Evolutionary conservation across 2,329 filamentous ascomycete species (phyloP), one percentile per base, ranked within the genome.

Genomic region (Diaporthe destruens): DNA sequence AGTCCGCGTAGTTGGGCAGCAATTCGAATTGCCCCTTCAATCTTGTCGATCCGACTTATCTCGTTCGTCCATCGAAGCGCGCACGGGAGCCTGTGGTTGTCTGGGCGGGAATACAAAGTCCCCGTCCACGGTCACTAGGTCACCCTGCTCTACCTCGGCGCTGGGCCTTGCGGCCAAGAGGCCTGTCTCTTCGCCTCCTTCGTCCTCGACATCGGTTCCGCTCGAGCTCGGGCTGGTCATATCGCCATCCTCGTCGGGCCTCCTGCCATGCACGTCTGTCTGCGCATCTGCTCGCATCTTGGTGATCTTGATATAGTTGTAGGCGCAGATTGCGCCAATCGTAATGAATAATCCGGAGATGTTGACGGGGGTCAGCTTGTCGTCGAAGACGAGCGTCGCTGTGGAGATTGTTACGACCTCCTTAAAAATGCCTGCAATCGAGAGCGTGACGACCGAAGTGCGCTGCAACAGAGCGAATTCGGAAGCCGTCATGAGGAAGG

Each of bases 381-480:
- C 96, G 77, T 96, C 89, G 85, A 98, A 99, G 5, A 98, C 91
- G 36, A 97, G 81, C 11, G 94, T 93, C 0, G 96, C 96, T 0
- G 94, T 95, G 53, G 90, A 92, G 78, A 99, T 98, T 18, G 96
- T 99, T 71, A 99, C 92, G 53, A 98, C 96, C 84, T 99, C 96
- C 82, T 99, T 99, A 87, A 99, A 98, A 75, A 99, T 98, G 74
- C 96, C 96, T 75, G 95, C 97, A 77, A 99, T 98, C 67, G 93
- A 97, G 57, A 99, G 88, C 0, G 96, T 98, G 67, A 99, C 96
- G 69, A 99, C 96, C 1, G 94, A 97, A 0, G 96, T 98, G 61
- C 96, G 94, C 85, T 98, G 93, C 76, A 99, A 89, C 74, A 99
- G 89, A 69, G 96, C 96, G 81, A 98, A 99, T 83, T 99, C 96